Evolutionary conservation across 352 stramenopile genomes (phyloP), one percentile per base, ranked within the genome.

Genomic region (Globisporangium heterothallicum): DNA sequence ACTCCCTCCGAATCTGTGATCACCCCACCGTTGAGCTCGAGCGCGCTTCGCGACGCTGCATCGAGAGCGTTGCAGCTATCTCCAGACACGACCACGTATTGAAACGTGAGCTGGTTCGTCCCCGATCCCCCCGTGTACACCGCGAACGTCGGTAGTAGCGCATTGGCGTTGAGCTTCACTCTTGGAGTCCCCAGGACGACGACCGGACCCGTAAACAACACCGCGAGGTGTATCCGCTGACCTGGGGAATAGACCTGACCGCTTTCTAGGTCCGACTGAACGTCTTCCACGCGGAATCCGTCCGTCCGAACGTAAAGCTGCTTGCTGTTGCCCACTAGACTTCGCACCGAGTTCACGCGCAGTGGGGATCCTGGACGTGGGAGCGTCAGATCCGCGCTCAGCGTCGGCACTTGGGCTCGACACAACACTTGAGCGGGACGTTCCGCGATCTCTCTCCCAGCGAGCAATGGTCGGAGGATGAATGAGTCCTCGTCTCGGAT

Each of bases 251-350:
- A 92, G 2, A 70, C 47, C 7, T 66, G 54, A 1, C 70, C 81
- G 27, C 56, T 80, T 0, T 56, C 30, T 4, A 84, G 49, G 13
- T 80, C 62, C 0, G 74, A 56, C 0, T 55, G 34, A 2, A 92
- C 24, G 0, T 47, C 36, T 21, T 62, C 41, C 1, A 90, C 55
- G 1, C 70, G 68, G 18, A 87, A 63, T 1, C 74, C 70, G 29
- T 88, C 77, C 0, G 80, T 92, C 16, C 80, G 67, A 7, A 89
- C 53, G 32, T 76, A 88, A 22, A 92, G 72, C 29, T 78, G 81
- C 1, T 63, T 56, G 35, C 65, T 75, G 40, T 78, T 84, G 5
- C 72, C 78, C 24, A 82, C 72, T 4, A 92, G 66, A 57, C 79
- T 89, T 1, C 58, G 57, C 10, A 76, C 67, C 0, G 76, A 71